These are phyloP conservation scores for Candida ipomoeae DNA, from an alignment of 805 yeast genomes.

Conservation along the genomic window DNA sequence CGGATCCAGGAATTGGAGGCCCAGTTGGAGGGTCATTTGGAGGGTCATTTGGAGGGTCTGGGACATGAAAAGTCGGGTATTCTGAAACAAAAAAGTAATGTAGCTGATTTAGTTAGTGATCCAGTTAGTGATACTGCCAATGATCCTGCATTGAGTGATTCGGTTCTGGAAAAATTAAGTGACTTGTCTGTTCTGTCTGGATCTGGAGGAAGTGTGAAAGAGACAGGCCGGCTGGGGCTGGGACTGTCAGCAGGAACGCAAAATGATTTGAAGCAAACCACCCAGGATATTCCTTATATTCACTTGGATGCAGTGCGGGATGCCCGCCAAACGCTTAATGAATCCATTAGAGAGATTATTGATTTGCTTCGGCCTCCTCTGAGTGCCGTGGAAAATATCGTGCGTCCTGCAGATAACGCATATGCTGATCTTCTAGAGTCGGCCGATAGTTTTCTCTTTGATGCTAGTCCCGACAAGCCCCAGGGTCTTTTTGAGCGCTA, in stretches of 20 bases:
- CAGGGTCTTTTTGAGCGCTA: constrained; percentile 13
- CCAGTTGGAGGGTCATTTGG: constrained; percentile 4
- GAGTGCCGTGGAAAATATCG: constrained; percentile 5
- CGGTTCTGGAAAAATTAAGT: neutral
- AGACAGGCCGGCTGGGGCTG: too few species aligned
- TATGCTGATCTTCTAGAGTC: constrained; percentile 13
- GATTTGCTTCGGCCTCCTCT: constrained; percentile 15
- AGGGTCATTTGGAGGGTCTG: too few species aligned
- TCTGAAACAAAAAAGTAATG: neutral
- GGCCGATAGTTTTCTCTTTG: constrained; percentile 3
- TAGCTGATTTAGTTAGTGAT: too few species aligned
- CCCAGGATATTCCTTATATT: constrained; percentile 12
- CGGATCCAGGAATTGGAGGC: constrained; percentile 37
- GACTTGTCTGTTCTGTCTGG: too few species aligned
- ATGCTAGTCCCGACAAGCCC: neutral
- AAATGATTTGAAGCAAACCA: neutral
- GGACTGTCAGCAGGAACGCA: too few species aligned
- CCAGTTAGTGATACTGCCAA: too few species aligned
- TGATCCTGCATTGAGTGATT: too few species aligned
- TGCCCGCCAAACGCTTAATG: constrained; percentile 14
- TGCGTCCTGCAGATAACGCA: constrained; percentile 2
- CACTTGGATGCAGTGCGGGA: constrained; percentile 14
- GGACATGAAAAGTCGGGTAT: neutral
- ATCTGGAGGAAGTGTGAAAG: too few species aligned
- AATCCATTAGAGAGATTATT: constrained; percentile 14